These are phyloP conservation scores for Hymenoscyphus linearis DNA, from an alignment of 2,329 filamentous ascomycete genomes.

Conservation along the genomic window DNA sequence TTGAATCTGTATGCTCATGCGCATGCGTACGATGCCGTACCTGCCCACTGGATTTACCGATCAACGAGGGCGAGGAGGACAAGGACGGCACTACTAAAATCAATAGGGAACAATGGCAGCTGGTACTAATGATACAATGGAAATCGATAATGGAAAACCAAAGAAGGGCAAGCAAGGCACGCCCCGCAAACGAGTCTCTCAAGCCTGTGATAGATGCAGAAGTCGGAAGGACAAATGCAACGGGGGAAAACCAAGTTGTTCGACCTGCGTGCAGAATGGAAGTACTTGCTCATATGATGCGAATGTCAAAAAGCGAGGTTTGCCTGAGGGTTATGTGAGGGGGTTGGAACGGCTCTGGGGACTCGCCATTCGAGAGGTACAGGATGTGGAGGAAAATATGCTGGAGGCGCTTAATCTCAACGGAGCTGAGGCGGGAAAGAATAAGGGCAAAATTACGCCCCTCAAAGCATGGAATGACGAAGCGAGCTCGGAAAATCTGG, in stretches of 20 bases:
- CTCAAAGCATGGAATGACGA: slow-evolving; percentile 28
- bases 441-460: slow-evolving; percentile 34
- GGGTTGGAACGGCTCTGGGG: slow-evolving; percentile 60
- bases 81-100: background rate
- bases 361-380: slow-evolving; percentile 45
- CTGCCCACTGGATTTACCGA: slow-evolving; percentile 11
- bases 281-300: slow-evolving; percentile 60
- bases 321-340: slow-evolving; percentile 75
- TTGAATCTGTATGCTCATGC: background rate
- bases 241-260: slow-evolving; percentile 57
- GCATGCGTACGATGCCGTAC: slow-evolving; percentile 3
- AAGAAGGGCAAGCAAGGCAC: slow-evolving; percentile 22
- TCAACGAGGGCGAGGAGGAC: slow-evolving; percentile 1
- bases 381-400: slow-evolving; percentile 43
- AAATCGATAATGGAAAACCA: slow-evolving; percentile 6
- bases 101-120: slow-evolving; percentile 11
- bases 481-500: slow-evolving; percentile 24
- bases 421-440: slow-evolving; percentile 25
- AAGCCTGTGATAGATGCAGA: slow-evolving; percentile 51
- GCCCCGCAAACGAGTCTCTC: slow-evolving; percentile 38
- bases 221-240: slow-evolving; percentile 55
- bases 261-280: slow-evolving; percentile 49
- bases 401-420: slow-evolving; percentile 41
- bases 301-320: slow-evolving; percentile 69
- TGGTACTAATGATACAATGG: slow-evolving; percentile 2